Percentiles rank a stretch among this genome's conserved stretches.
phyloP scores from a whole-genome alignment of 108 stramenopile species.

The Nannochloropsis oceanica region DNA sequence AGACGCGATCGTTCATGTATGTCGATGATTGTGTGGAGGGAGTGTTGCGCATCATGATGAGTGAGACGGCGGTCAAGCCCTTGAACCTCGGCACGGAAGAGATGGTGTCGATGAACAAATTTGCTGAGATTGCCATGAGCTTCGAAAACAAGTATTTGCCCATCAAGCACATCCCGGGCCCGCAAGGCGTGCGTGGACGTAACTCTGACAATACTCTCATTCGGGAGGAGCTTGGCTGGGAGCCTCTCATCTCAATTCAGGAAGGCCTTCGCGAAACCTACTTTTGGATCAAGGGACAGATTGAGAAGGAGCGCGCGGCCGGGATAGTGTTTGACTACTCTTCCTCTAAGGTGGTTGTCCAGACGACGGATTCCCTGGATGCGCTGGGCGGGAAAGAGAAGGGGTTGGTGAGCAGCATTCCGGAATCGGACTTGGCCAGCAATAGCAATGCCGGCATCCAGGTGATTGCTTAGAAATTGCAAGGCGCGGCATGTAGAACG shows the following conservation, averaged over 20 bases:
- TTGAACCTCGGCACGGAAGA: constrained; percentile 91
- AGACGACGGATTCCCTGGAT: constrained; percentile 24
- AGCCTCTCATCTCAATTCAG: constrained; percentile 64
- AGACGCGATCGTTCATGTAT: constrained; percentile 95
- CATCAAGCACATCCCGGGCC: constrained; percentile 95
- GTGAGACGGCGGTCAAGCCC: constrained; percentile 63
- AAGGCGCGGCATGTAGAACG: too few species aligned
- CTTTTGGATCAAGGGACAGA: constrained; percentile 55
- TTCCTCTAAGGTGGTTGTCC: constrained; percentile 22
- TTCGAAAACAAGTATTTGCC: constrained; percentile 68
- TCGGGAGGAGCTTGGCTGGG: constrained; percentile 82
- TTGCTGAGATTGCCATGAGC: constrained; percentile 73
- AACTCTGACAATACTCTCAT: constrained; percentile 93
- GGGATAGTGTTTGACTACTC: constrained; percentile 1
- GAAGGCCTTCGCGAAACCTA: constrained; percentile 78
- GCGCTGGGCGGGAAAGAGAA: background rate
- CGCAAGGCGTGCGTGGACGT: constrained; percentile 94
- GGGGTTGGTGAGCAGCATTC: background rate
- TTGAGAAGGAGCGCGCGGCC: constrained; percentile 16
- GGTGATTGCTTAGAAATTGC: background rate
- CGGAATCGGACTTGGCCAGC: background rate
- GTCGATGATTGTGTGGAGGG: constrained; percentile 98
- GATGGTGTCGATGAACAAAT: constrained; percentile 91
- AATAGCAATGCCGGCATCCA: background rate
- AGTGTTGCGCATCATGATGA: constrained; percentile 78